Base-by-base conservation (phyloP, 495 filamentous ascomycete species). In the Tuber melanosporum region DNA sequence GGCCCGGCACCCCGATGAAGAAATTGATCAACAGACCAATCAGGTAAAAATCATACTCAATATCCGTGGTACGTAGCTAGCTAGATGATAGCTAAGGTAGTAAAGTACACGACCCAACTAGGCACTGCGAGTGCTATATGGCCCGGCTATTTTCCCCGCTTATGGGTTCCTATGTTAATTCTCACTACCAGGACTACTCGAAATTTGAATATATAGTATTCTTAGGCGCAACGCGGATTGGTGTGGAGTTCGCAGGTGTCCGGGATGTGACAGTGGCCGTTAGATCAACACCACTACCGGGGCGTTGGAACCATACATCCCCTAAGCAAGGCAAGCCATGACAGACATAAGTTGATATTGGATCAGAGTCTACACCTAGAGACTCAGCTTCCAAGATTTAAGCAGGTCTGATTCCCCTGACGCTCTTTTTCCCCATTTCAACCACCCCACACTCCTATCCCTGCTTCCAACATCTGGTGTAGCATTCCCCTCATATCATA, bases 231-330 rank as follows among this genome's bases (percentile, higher is more conserved):
- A 8, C 14, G 15, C 10, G 6, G 26, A 32, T 5, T 6, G 15
- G 14, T 66, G 26, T 36, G 15, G 26, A 26, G 15, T 66, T 66
- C 57, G 20, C 39, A 73, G 71, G 26, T 32, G 76, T 78, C 71
- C 71, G n/a, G 77, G 75, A 71, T 46, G 70, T 74, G 75, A 71
- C 77, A 79, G 71, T 78, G 75, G 75, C 52, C 57, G 15, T 26
- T 3, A 66, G 26, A 32, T 66, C 14, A 66, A 66, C 57, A 2
- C 12, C 26, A 66, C 26, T 36, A 32, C 14, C 32, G 14, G 57
- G 57, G 32, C 26, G 10, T 36, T 66, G 14, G 10, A 66, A 41
- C 39, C 39, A 1, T 41, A 1, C 39, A 15, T 32, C 14, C 14
- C 10, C 57, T 26, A 17, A 49, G 17, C 15, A 26, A 66, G 26